phyloP scores from a whole-genome alignment of 371 early-diverging fungal species.

The Syncephalastrum contaminatum region DNA sequence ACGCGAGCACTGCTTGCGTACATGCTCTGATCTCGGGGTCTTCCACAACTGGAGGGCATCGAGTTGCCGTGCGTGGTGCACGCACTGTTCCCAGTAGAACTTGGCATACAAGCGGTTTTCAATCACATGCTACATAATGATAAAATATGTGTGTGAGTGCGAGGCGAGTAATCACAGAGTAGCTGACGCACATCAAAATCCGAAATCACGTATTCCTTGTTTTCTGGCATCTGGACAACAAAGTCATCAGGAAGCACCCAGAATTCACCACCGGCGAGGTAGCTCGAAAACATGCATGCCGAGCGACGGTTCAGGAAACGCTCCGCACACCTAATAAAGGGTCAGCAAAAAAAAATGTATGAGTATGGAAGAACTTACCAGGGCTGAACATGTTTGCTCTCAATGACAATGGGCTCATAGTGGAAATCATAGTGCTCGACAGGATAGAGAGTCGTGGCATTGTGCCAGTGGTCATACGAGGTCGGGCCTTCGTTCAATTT shows the following conservation, averaged over 20 bases:
- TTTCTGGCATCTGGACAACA: conserved; percentile 31
- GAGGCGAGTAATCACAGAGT: background rate
- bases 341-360: background rate
- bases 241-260: conserved; percentile 49
- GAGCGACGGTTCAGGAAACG: conserved; percentile 47
- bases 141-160: conserved; percentile 2
- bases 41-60: conserved; percentile 46
- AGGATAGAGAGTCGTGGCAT: conserved; percentile 31
- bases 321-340: conserved; percentile 39
- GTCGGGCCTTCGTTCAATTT: conserved; percentile 46
- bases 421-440: conserved; percentile 47
- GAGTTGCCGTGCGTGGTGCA: conserved; percentile 45
- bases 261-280: conserved; percentile 46
- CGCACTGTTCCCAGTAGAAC: conserved; percentile 50
- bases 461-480: conserved; percentile 35
- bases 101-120: conserved; percentile 47
- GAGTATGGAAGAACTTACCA: conserved; percentile 28
- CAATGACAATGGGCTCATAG: conserved; percentile 48
- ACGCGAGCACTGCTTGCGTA: conserved; percentile 41
- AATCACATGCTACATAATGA: conserved; percentile 32
- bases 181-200: conserved; percentile 47
- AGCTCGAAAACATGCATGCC: conserved; percentile 43
- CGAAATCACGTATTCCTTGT: conserved; percentile 28
- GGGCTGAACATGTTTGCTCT: conserved; percentile 38
- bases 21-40: conserved; percentile 30